Evolutionary conservation across 2,329 filamentous ascomycete species (phyloP).

Genomic region (Fusarium protoensiforme): DNA sequence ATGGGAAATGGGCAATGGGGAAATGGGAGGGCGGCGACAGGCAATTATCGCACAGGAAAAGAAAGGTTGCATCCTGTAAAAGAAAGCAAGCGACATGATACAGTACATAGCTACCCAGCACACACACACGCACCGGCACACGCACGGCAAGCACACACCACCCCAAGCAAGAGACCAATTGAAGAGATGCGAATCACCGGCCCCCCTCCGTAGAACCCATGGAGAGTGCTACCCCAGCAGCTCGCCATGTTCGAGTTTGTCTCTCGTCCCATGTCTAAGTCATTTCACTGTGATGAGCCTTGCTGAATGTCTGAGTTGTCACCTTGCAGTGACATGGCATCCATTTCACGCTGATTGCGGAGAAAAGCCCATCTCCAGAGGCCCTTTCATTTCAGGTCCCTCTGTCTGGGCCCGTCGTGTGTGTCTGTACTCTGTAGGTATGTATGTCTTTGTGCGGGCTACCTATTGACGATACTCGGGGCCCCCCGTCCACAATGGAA

Average conservation of each 20-base stretch:
- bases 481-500: background rate
- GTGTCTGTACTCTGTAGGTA: background rate
- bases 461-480: background rate
- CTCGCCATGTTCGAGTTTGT: constrained; percentile 2
- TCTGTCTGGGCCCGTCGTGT: background rate
- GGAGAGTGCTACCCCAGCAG: background rate
- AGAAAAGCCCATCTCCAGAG: background rate
- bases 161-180: background rate
- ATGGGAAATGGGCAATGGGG: background rate
- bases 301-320: background rate
- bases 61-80: constrained; percentile 9
- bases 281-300: background rate
- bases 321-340: background rate
- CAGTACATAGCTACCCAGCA: background rate
- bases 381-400: background rate
- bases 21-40: background rate
- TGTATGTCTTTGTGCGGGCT: background rate
- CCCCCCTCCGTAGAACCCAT: background rate
- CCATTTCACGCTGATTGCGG: background rate
- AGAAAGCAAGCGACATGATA: constrained; percentile 16
- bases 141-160: background rate
- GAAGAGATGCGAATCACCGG: background rate
- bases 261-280: background rate
- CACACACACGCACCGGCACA: background rate
- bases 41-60: constrained; percentile 15